These are phyloP conservation scores for Blastobotrys elegans DNA, from an alignment of 1,139 yeast species.

Conservation along the genomic window DNA sequence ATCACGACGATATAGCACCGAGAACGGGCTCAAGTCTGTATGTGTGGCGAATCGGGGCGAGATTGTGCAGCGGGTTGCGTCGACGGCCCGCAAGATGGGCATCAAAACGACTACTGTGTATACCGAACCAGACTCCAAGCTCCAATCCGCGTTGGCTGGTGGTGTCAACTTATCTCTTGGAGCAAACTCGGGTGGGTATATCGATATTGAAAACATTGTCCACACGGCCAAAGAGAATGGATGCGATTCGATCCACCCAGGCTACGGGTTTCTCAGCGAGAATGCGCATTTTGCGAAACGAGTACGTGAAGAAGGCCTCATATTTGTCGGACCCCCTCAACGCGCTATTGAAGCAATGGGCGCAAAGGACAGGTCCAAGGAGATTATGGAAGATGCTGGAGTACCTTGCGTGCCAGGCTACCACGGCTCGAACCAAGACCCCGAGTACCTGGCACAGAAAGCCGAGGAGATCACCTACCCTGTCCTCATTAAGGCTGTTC, in stretches of 20 bases:
- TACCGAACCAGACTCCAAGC: constrained; percentile 41
- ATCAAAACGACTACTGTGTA: constrained; percentile 40
- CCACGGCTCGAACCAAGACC: constrained; percentile 36
- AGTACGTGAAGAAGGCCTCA: constrained; percentile 36
- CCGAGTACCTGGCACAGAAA: constrained; percentile 31
- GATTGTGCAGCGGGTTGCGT: constrained; percentile 42
- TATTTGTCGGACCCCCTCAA: constrained; percentile 46
- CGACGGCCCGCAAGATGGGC: constrained; percentile 38
- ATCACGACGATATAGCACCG: constrained; percentile 16
- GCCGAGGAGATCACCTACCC: constrained; percentile 44
- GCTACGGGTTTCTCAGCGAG: constrained; percentile 45
- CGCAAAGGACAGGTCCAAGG: constrained; percentile 34
- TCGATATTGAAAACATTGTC: constrained; percentile 41
- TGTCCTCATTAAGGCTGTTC: constrained; percentile 46
- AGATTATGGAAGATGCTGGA: constrained; percentile 34
- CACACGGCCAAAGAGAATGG: constrained; percentile 37
- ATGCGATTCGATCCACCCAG: constrained; percentile 44
- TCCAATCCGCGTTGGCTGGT: constrained; percentile 39
- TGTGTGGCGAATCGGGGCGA: constrained; percentile 47
- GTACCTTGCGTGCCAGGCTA: constrained; percentile 51
- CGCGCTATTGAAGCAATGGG: constrained; percentile 36
- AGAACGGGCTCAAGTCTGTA: constrained; percentile 32
- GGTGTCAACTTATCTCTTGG: constrained; percentile 38
- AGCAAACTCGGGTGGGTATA: constrained; percentile 41
- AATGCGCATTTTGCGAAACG: constrained; percentile 42